These are phyloP conservation scores for Kuraishia piskuri DNA, from an alignment of 805 yeast species.

Conservation along the genomic window DNA sequence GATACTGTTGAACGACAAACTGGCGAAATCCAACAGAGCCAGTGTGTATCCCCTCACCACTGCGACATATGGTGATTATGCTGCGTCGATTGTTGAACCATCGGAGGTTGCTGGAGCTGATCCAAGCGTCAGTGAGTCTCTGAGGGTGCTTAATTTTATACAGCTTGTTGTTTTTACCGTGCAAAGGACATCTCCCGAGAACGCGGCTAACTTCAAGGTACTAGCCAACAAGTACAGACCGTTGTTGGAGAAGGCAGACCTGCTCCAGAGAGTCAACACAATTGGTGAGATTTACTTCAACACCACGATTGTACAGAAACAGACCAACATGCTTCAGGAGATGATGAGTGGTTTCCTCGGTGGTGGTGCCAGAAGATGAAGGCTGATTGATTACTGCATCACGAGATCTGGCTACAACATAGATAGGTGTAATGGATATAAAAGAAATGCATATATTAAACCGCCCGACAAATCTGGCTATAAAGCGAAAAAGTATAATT, in stretches of 20 bases:
- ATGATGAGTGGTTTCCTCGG: conserved; percentile 69
- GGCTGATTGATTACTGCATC: too few species aligned
- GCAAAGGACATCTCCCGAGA: conserved; percentile 32
- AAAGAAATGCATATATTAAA: background rate
- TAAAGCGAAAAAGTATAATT: conserved; percentile 24
- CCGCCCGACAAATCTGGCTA: too few species aligned
- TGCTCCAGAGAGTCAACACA: conserved; percentile 17
- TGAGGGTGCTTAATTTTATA: conserved; percentile 53
- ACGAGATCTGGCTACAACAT: too few species aligned
- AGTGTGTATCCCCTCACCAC: conserved; percentile 14
- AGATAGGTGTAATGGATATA: too few species aligned
- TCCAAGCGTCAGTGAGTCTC: conserved; percentile 16
- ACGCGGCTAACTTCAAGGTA: conserved; percentile 29
- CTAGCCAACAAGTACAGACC: conserved; percentile 32
- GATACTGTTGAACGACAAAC: conserved; percentile 9
- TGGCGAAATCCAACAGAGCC: background rate
- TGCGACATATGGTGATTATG: conserved; percentile 6
- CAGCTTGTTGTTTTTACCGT: conserved; percentile 58
- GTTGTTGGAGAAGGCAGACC: conserved; percentile 12
- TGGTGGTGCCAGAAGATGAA: background rate
- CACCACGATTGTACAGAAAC: conserved; percentile 32
- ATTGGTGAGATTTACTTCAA: conserved; percentile 21
- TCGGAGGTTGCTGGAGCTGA: background rate
- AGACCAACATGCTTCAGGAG: conserved; percentile 52
- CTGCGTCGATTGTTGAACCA: conserved; percentile 8